Conservation (phyloP, 1,284 basidiomycete genomes). For the Melampsora larici-populina region DNA sequence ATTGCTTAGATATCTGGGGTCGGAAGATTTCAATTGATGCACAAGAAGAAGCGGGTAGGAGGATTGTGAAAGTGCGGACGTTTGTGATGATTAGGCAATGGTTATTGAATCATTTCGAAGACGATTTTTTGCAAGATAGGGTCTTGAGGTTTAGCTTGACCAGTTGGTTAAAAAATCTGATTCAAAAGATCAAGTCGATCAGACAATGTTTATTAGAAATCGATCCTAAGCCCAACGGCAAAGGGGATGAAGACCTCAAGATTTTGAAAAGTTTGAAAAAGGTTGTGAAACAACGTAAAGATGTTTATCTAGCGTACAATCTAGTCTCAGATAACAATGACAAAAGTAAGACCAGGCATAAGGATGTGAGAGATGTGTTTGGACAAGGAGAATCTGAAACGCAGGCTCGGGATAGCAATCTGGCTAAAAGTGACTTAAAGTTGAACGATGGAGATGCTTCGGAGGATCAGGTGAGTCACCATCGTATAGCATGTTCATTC, state of each 20-base stretch:
- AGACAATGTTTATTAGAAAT: conserved; percentile 58
- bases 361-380: not conserved
- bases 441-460: conserved; percentile 6
- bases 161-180: conserved; percentile 72
- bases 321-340: conserved; percentile 9
- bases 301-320: conserved; percentile 54
- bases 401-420: conserved; percentile 19
- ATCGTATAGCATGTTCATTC: not conserved
- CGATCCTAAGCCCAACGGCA: conserved; percentile 13
- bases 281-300: conserved; percentile 71
- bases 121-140: conserved; percentile 77
- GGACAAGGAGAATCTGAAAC: not conserved
- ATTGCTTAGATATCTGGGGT: conserved; percentile 9
- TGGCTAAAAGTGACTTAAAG: conserved; percentile 25
- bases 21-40: conserved; percentile 2
- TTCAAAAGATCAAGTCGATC: conserved; percentile 65
- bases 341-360: conserved; percentile 10
- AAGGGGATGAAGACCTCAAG: conserved; percentile 63
- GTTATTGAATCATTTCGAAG: conserved; percentile 77
- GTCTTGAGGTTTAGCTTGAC: conserved; percentile 68
- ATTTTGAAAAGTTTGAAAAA: conserved; percentile 66
- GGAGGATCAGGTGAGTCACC: conserved; percentile 10
- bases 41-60: conserved; percentile 64
- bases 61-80: conserved; percentile 75
- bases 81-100: conserved; percentile 81